Conservation (phyloP, 306 rosid genomes). For the Inga oerstediana region DNA sequence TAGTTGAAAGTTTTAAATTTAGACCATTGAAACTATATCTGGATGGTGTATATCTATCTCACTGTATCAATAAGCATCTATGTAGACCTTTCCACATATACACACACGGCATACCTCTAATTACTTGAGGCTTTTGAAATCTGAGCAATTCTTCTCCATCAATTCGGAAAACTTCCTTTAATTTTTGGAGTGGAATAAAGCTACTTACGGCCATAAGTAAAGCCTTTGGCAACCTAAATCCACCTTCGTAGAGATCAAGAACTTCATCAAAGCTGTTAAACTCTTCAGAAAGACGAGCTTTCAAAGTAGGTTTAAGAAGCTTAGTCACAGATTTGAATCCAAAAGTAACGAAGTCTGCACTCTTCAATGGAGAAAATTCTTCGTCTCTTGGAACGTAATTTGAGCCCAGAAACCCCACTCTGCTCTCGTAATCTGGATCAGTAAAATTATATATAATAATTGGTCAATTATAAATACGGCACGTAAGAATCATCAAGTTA, state of each 20-base stretch:
- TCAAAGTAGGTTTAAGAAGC: conserved; percentile 44
- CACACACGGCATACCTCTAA: conserved; percentile 36
- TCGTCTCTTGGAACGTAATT: conserved; percentile 35
- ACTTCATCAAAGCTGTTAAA: conserved; percentile 55
- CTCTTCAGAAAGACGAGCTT: conserved; percentile 34
- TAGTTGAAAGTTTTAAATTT: too few relatives aligned
- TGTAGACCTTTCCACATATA: background rate
- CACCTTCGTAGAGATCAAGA: conserved; percentile 1
- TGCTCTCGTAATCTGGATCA: conserved; percentile 47
- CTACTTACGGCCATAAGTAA: background rate
- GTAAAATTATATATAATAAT: background rate
- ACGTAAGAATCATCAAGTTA: background rate
- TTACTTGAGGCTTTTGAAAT: conserved; percentile 57
- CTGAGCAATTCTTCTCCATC: conserved; percentile 16
- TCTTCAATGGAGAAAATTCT: conserved; percentile 51
- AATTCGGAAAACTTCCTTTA: background rate
- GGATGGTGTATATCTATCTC: too few relatives aligned
- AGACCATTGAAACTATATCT: too few relatives aligned
- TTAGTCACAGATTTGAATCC: conserved; percentile 51
- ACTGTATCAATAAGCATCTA: too few relatives aligned
- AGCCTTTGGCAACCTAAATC: background rate
- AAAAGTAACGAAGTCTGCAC: conserved; percentile 55
- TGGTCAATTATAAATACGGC: too few relatives aligned
- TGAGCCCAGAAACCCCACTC: conserved; percentile 33
- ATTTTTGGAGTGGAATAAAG: background rate